Evolutionary conservation across 768 basidiomycete species (phyloP), one percentile per base, ranked within the genome.

Genomic region (Tylopilus plumbeoviolaceoides): DNA sequence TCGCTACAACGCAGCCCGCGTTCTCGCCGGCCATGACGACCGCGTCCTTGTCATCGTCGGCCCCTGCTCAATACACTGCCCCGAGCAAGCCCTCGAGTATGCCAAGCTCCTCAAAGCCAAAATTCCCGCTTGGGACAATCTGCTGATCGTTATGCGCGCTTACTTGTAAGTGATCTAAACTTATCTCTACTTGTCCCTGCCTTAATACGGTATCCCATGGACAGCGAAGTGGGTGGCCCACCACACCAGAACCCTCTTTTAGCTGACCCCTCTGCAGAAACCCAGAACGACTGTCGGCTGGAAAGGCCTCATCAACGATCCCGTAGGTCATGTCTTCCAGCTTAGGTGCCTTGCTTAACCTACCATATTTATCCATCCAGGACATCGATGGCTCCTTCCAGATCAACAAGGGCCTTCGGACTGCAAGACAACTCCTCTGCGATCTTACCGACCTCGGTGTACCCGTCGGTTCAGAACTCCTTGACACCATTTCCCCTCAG

Each of bases 231-330:
- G 52, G 47, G 63, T 62, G 14, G 3, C 25, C 4, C 1, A 12
- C 31, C 15, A 11, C 15, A 17, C 15, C n/a, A 44, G 15, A 17
- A 14, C 6, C 4, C 12, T 39, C 17, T 18, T 17, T 52, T 18
- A 0, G 17, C 58, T 69, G 7, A 70, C 35, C 23, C 15, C 20
- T 17, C 25, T 47, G 17, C 68, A 95, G 83, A 95, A 98, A 84
- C 97, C 94, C 0, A 81, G 95, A 52, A 98, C 95, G 27, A 98
- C 94, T 2, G 94, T 98, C 44, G 95, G 95, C 61, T 98, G 91
- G 91, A 98, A 99, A 74, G 97, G 95, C 36, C 78, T 91, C 63
- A 89, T 89, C 67, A 92, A 92, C 69, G 95, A 98, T 72, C 95
- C 95, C 2, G 68, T 69, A 52, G 27, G 67, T 50, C 15, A 12